Base-by-base conservation (phyloP, 768 basidiomycete species). In the Mycena indigotica region DNA sequence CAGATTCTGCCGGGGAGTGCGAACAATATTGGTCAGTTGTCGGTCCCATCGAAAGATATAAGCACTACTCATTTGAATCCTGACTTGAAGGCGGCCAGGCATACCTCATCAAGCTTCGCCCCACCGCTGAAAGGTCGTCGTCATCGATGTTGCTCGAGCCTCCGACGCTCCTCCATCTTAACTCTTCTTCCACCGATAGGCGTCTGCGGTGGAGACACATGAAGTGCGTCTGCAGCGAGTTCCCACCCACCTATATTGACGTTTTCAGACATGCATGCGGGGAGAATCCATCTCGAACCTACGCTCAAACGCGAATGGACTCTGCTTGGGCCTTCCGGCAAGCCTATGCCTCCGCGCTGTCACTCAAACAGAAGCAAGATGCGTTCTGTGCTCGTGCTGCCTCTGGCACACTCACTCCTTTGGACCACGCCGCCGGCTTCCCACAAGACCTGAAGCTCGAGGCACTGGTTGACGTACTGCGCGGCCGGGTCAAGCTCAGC, bases 401-500 rank as follows among this genome's bases (percentile, higher is more conserved):
- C 5, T 67, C 73, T 1, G 78, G 77, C 0, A 58, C 78, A 6
- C 82, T 81, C 81, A 62, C 73, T 3, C 73, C 69, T 3, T 67
- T 66, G 46, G 77, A 75, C 52, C 75, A 72, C 6, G 32, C 8
- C 17, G 32, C 8, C 10, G 74, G 72, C 13, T 89, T 89, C 67
- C 92, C 91, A 0, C 81, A 89, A 35, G 79, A 83, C 50, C 68
- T 91, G 53, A 81, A 87, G 65, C 87, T 84, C 86, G 87, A 89
- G 61, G 76, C 84, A 0, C 72, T 91, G 5, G 83, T 89, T 0
- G 89, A 91, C 52, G 80, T 89, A 3, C 65, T 91, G 38, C 73
- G 91, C 32, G 92, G 91, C 2, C 80, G 80, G 44, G 89, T 91
- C 65, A 91, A 88, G 76, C 89, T 88, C 44, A 54, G 58, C 60